These are phyloP conservation scores for Podospora pseudopauciseta DNA, from an alignment of 495 filamentous ascomycete species.

Conservation along the genomic window DNA sequence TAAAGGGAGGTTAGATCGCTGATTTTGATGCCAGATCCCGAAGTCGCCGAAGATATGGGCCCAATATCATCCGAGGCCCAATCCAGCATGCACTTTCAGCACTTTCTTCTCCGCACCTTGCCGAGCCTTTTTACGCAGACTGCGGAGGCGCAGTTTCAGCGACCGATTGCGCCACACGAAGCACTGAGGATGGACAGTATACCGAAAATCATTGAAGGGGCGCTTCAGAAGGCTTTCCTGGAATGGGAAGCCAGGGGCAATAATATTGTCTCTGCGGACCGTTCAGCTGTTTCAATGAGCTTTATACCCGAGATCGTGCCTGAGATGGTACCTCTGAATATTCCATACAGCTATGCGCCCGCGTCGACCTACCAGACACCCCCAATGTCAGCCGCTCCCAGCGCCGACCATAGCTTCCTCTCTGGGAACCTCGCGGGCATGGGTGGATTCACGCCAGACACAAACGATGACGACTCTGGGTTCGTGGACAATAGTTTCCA, in stretches of 20 bases:
- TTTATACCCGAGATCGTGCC: slow-evolving; percentile 6
- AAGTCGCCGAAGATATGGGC: slow-evolving; percentile 25
- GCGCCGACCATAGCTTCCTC: neutral
- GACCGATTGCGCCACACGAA: slow-evolving; percentile 17
- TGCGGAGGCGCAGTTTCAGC: slow-evolving; percentile 21
- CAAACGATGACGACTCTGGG: slow-evolving; percentile 9
- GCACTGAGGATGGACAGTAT: slow-evolving; percentile 23
- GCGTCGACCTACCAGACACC: slow-evolving; percentile 10
- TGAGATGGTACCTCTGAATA: neutral
- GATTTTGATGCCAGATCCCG: slow-evolving; percentile 26
- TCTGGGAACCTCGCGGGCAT: neutral
- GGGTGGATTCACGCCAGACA: neutral
- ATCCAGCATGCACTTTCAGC: slow-evolving; percentile 23
- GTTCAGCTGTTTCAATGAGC: slow-evolving; percentile 13
- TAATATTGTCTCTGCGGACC: slow-evolving; percentile 2
- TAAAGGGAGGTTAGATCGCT: slow-evolving; percentile 17
- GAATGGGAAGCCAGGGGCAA: slow-evolving; percentile 21
- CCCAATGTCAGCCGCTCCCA: neutral
- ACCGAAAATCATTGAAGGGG: slow-evolving; percentile 24
- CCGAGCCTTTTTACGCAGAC: slow-evolving; percentile 25
- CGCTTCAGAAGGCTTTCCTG: slow-evolving; percentile 26
- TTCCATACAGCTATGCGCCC: slow-evolving; percentile 1
- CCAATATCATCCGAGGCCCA: slow-evolving; percentile 20
- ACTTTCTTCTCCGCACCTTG: slow-evolving; percentile 27
- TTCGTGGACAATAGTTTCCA: slow-evolving; percentile 11